Evolutionary conservation across 2,329 filamentous ascomycete species (phyloP), one percentile per base, ranked within the genome.

Genomic region (Trichoderma endophyticum): DNA sequence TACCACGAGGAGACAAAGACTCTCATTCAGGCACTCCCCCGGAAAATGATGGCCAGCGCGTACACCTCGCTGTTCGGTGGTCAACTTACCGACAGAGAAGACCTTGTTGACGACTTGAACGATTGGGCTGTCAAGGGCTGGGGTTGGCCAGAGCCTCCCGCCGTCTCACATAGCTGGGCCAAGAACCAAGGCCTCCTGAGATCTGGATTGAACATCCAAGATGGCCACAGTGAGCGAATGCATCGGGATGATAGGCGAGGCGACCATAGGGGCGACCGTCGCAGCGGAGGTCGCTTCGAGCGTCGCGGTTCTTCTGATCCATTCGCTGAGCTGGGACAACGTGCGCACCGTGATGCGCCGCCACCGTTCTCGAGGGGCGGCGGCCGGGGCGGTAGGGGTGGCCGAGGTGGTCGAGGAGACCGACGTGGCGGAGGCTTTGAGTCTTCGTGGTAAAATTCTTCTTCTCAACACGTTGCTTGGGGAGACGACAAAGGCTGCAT

Each of bases 21-120:
- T 1, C 84, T 86, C 3, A 84, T 86, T 72, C 75, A 82, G 61
- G 75, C 74, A 4, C 77, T 88, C 3, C 83, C 84, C 24, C 72
- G 73, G 12, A 61, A 73, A 12, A 57, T 77, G 9, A 76, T 83
- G 18, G 78, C 77, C 8, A 76, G 78, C 4, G 83, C 86, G 0
- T 94, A 93, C 81, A 79, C 82, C 21, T 86, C 88, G 9, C 79
- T 88, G 60, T 85, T 93, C 57, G 89, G 90, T 68, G 83, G 82
- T 57, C 86, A 82, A 75, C 79, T 73, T 32, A 74, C 82, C 43
- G 82, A 84, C 77, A 77, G 80, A 63, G 78, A 80, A 15, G 77
- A 78, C 2, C 75, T 86, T 8, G 81, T 89, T 21, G 76, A 84
- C 4, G 82, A 85, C 24, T 79, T 91, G 74, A 90, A 90, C 78